Conservation (phyloP, 2,329 filamentous ascomycete species). For the Lachnellula occidentalis region DNA sequence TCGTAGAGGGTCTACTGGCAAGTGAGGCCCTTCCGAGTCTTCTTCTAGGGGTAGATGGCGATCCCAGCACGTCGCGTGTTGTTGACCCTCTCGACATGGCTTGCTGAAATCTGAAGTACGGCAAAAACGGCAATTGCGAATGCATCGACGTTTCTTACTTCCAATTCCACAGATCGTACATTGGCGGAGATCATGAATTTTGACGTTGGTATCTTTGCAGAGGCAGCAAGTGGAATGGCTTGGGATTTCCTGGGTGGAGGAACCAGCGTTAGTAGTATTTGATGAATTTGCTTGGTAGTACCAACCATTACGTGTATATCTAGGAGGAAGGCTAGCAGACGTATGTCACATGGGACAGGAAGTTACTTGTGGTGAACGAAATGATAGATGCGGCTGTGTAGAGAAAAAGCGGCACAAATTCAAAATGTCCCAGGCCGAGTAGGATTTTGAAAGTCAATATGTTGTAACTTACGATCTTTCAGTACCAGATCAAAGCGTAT, state of each 20-base stretch:
- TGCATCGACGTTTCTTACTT: neutral
- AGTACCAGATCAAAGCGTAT: too few relatives aligned
- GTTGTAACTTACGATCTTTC: too few relatives aligned
- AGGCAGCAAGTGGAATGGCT: neutral
- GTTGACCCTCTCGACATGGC: neutral
- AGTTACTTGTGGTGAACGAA: too few relatives aligned
- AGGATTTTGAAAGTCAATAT: too few relatives aligned
- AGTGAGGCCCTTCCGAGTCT: slow-evolving; percentile 1
- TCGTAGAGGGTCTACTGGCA: slow-evolving; percentile 1
- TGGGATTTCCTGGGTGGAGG: slow-evolving; percentile 1
- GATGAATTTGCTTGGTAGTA: neutral
- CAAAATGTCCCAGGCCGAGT: too few relatives aligned
- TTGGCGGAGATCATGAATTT: slow-evolving; percentile 2
- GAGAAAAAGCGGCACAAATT: too few relatives aligned
- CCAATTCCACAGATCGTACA: neutral
- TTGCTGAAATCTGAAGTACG: slow-evolving; percentile 2
- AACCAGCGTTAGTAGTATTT: neutral
- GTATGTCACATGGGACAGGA: too few relatives aligned
- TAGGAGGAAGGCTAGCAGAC: too few relatives aligned
- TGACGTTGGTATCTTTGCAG: neutral
- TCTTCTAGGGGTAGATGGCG: slow-evolving; percentile 4
- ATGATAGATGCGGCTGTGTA: too few relatives aligned
- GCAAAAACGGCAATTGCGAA: slow-evolving; percentile 4
- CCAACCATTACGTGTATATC: neutral
- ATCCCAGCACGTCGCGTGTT: slow-evolving; percentile 2